A percentile compares a stretch with the other conserved stretches of the same genome.
phyloP scores from a whole-genome alignment of 129 eudicot species.

The Artemisia annua region DNA sequence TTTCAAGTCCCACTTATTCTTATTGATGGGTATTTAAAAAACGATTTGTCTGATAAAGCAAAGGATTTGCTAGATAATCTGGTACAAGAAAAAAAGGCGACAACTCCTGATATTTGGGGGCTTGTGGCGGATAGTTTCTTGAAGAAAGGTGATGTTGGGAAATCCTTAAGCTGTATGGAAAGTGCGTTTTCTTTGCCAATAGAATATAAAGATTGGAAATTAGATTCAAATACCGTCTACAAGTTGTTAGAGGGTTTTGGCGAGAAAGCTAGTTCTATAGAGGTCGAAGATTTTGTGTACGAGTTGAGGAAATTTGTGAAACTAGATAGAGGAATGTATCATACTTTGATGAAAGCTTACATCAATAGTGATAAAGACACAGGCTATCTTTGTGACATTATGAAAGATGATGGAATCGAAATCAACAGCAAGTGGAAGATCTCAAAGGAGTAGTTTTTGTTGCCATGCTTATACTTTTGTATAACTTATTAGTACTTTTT shows the following conservation, averaged over 20 bases:
- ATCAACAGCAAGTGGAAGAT: constrained; percentile 16
- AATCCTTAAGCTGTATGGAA: constrained; percentile 45
- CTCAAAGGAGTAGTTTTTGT: too few species aligned
- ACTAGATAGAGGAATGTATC: constrained; percentile 54
- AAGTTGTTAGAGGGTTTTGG: constrained; percentile 40
- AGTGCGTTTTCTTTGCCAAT: constrained; percentile 37
- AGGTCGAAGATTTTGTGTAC: constrained; percentile 38
- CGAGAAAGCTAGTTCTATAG: constrained; percentile 43
- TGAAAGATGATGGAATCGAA: constrained; percentile 56
- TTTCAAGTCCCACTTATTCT: constrained; percentile 50
- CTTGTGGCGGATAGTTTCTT: constrained; percentile 43
- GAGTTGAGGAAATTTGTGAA: constrained; percentile 40
- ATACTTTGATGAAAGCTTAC: constrained; percentile 44
- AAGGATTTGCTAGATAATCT: constrained; percentile 48
- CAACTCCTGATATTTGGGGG: constrained; percentile 53
- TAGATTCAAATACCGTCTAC: constrained; percentile 32
- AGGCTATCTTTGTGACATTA: constrained; percentile 34
- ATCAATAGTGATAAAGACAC: constrained; percentile 50
- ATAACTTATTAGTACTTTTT: too few species aligned
- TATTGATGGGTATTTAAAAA: constrained; percentile 45
- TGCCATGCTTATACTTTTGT: not conserved
- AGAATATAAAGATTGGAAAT: constrained; percentile 44
- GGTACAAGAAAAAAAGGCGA: constrained; percentile 29
- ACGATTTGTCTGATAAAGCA: constrained; percentile 51
- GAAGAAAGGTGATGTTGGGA: constrained; percentile 45